phyloP scores from a whole-genome alignment of 2,329 filamentous ascomycete species.

The Leptographium procerum region DNA sequence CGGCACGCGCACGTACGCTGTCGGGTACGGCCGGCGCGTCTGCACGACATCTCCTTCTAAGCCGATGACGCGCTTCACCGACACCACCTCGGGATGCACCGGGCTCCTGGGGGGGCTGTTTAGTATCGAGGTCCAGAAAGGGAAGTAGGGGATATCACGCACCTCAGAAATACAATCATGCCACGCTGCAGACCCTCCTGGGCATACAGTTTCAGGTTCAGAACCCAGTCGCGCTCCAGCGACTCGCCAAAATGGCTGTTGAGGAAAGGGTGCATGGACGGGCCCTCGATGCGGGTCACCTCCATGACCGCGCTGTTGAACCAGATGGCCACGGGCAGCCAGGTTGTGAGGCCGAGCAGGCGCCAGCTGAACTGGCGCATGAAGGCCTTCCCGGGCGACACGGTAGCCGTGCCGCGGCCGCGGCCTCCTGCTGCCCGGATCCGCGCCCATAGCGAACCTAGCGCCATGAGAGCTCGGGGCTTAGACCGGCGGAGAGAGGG shows the following conservation, averaged over 20 bases:
- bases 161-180: constrained; percentile 65
- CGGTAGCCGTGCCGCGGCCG: background rate
- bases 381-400: constrained; percentile 13
- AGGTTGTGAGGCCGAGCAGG: constrained; percentile 43
- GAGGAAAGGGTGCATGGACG: constrained; percentile 68
- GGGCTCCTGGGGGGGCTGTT: constrained; percentile 46
- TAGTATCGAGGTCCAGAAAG: background rate
- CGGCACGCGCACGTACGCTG: constrained; percentile 52
- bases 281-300: constrained; percentile 43
- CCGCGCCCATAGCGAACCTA: constrained; percentile 8
- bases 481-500: no score
- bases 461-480: constrained; percentile 7
- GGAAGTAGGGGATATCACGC: constrained; percentile 13
- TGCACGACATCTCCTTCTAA: constrained; percentile 67
- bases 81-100: constrained; percentile 52
- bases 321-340: constrained; percentile 50
- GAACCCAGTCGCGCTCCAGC: constrained; percentile 40
- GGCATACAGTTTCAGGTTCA: constrained; percentile 48
- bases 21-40: constrained; percentile 50
- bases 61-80: constrained; percentile 75
- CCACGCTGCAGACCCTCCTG: constrained; percentile 51
- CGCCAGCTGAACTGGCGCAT: constrained; percentile 29
- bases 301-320: constrained; percentile 52
- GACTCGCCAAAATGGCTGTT: constrained; percentile 54
- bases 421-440: background rate